Evolutionary conservation across 139 green algal genomes (phyloP).

Genomic region (Chlorella vulgaris): DNA sequence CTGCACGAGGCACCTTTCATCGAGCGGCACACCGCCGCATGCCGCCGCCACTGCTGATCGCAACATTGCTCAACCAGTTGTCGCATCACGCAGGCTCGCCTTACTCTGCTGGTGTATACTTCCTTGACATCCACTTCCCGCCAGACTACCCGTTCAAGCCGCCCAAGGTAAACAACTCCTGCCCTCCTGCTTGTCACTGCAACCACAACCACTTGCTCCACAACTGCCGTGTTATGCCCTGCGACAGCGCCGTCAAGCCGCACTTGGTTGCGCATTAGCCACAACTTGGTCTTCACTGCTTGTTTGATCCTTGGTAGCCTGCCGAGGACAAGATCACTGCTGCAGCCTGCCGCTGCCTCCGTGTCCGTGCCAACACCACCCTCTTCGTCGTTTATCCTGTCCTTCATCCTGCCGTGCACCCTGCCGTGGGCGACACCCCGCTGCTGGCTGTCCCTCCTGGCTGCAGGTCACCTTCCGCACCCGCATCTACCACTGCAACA

Average conservation of each 20-base stretch:
- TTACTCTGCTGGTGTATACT: slow-evolving; percentile 92
- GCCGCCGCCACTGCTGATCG: not conserved
- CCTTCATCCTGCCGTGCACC: not conserved
- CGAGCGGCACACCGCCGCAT: no score
- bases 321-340: no score
- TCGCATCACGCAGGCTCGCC: slow-evolving; percentile 72
- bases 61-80: not conserved
- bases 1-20: no score
- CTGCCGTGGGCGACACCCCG: not conserved
- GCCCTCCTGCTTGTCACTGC: not conserved
- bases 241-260: not conserved
- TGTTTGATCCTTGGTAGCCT: no score
- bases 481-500: slow-evolving; percentile 96
- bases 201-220: not conserved
- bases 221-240: not conserved
- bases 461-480: slow-evolving; percentile 83
- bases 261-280: not conserved
- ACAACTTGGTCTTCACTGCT: not conserved
- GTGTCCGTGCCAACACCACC: no score
- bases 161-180: slow-evolving; percentile 92
- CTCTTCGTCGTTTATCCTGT: no score
- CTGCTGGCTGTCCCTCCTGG: no score
- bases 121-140: slow-evolving; percentile 95
- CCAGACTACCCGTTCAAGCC: slow-evolving; percentile 97
- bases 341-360: no score